Evolutionary conservation across 176 grass and related monocot species (phyloP).

Genomic region (Dendrocalamus sinicus): DNA sequence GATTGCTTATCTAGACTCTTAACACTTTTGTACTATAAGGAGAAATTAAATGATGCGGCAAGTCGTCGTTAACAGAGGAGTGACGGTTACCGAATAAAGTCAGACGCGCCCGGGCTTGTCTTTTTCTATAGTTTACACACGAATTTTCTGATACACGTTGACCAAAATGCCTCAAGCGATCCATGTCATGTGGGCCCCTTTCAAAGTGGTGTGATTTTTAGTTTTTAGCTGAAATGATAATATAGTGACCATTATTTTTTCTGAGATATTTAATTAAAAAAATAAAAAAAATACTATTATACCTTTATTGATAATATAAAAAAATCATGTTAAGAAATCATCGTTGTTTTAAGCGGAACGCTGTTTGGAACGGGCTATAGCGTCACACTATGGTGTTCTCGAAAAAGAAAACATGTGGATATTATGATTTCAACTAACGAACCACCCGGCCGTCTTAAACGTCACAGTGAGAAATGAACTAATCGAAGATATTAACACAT

Average conservation of each 20-base stretch:
- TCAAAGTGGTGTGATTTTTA: too few species aligned
- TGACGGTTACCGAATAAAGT: background rate
- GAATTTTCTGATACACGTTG: background rate
- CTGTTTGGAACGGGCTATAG: too few species aligned
- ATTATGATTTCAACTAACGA: background rate
- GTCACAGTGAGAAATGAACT: background rate
- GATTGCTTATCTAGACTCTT: background rate
- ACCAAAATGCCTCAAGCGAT: background rate
- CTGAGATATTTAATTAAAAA: too few species aligned
- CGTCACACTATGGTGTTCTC: background rate
- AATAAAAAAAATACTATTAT: too few species aligned
- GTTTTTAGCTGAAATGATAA: too few species aligned
- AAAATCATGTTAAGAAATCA: too few species aligned
- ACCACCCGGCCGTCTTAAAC: background rate
- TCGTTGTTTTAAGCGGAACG: too few species aligned
- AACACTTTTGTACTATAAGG: background rate
- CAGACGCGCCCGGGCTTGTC: background rate
- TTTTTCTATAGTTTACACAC: too few species aligned
- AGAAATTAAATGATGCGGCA: background rate
- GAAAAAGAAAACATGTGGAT: background rate
- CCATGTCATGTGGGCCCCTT: background rate
- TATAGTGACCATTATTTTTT: too few species aligned
- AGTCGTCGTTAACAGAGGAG: background rate
- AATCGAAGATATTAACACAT: background rate
- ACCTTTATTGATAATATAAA: too few species aligned